Evolutionary conservation across 2,329 filamentous ascomycete genomes (phyloP), one percentile per base, ranked within the genome.

Genomic region (Ceratocystis alfenasii): DNA sequence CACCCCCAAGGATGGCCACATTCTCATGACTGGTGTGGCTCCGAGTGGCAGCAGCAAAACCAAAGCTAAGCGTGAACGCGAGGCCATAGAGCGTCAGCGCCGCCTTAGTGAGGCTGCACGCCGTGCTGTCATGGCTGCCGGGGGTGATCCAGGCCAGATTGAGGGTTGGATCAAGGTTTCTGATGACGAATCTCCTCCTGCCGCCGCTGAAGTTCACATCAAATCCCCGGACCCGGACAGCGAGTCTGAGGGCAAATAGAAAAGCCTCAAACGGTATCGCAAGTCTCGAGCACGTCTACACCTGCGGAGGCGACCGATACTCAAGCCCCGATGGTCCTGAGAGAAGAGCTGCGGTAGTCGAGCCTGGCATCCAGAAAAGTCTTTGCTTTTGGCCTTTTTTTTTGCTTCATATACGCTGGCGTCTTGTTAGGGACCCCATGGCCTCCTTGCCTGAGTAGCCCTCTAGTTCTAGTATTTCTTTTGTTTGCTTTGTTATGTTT

Each of bases 11-110:
- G 92, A 99, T 74, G 87, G 86, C 71, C 78, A 82, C 15, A 84
- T 88, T 72, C 86, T 99, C 55, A 83, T 99, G 75, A 90, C 84
- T 6, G 93, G 92, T 4, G 94, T 99, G 12, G 94, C 94, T 59
- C 93, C 93, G 0, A 92, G 87, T 69, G 94, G 94, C 8, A 91
- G 87, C 70, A 89, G 85, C 70, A 97, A 97, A 82, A 97, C 94
- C 7, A 96, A 96, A 74, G 90, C 90, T n/a, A 79, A 91, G 65
- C 79, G 94, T 63, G 93, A 97, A 75, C 88, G 90, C 74, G 93
- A 96, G 77, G 90, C 90, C 1, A 80, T 7, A 2, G 53, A 28
- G 22, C 53, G 53, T 17, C 22, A 83, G 64, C 77, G 86, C 70
- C 81, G 82, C 73, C 73, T 92, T 65, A 86, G 82, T 71, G 84